These are phyloP conservation scores for Daldinia concentrica DNA, from an alignment of 495 filamentous ascomycete species.

Conservation along the genomic window DNA sequence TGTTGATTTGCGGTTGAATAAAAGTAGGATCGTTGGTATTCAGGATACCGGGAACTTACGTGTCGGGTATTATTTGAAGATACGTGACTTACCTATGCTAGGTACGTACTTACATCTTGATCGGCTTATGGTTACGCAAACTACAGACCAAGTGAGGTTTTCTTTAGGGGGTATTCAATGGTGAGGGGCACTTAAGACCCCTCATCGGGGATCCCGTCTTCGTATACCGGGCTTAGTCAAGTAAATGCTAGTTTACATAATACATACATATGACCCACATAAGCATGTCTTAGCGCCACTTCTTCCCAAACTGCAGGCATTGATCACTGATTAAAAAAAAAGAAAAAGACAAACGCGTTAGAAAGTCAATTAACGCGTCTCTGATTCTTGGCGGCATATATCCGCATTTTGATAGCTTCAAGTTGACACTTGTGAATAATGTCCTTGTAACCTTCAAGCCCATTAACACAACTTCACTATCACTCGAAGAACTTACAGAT, in stretches of 20 bases:
- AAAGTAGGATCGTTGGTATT: constrained; percentile 13
- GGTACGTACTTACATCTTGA: too few relatives aligned
- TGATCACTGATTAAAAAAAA: constrained; percentile 13
- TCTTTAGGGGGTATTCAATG: constrained; percentile 8
- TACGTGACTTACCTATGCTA: neutral
- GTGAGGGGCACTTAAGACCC: constrained; percentile 17
- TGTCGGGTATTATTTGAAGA: neutral
- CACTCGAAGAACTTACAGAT: neutral
- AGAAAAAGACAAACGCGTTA: constrained; percentile 36
- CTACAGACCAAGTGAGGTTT: constrained; percentile 11
- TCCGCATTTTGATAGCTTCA: neutral
- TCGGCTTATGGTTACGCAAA: constrained; percentile 26
- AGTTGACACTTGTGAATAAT: neutral
- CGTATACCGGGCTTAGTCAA: constrained; percentile 19
- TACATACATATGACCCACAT: neutral
- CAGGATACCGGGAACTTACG: constrained; percentile 6
- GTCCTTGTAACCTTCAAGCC: neutral
- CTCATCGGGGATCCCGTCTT: constrained; percentile 35
- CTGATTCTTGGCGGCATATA: constrained; percentile 18
- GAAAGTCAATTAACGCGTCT: constrained; percentile 44
- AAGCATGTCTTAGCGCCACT: neutral
- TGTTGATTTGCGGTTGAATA: constrained; percentile 22
- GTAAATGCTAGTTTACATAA: neutral
- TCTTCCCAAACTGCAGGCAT: constrained; percentile 22
- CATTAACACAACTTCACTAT: neutral